These are phyloP conservation scores for Hemileia vastatrix DNA, from an alignment of 1,284 basidiomycete genomes.

Conservation along the genomic window DNA sequence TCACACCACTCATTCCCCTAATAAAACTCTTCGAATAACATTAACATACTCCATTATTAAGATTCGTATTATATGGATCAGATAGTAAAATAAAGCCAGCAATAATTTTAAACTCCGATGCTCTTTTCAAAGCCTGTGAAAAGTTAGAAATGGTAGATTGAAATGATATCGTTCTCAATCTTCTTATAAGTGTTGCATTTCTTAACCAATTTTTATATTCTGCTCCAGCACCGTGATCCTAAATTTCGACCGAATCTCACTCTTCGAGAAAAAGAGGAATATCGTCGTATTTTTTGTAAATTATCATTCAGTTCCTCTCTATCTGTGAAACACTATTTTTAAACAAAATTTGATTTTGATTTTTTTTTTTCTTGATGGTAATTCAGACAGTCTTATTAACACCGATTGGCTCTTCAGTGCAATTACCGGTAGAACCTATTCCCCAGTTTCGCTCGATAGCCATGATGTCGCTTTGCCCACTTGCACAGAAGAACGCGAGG, in stretches of 20 bases:
- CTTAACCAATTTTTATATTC: background rate
- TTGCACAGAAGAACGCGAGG: conserved; percentile 8
- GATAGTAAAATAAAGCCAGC: conserved; percentile 16
- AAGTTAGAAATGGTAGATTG: conserved; percentile 18
- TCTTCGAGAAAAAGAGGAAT: conserved; percentile 12
- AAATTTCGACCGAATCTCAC: conserved; percentile 6
- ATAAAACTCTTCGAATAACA: background rate
- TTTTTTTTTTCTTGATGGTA: too few relatives aligned
- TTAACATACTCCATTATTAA: too few relatives aligned
- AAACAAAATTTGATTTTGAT: background rate
- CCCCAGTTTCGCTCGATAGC: conserved; percentile 13
- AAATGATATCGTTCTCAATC: too few relatives aligned
- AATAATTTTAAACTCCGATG: conserved; percentile 14
- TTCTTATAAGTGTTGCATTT: too few relatives aligned
- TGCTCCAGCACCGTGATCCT: conserved; percentile 20
- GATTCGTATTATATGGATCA: conserved; percentile 20
- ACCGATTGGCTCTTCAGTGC: conserved; percentile 23
- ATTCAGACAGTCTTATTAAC: conserved; percentile 19
- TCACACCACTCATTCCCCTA: background rate
- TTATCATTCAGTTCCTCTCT: background rate
- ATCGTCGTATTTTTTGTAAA: conserved; percentile 19
- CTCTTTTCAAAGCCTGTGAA: conserved; percentile 21
- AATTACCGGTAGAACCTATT: conserved; percentile 21
- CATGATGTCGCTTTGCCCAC: conserved; percentile 17
- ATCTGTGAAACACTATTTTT: background rate